Evolutionary conservation across 2,329 filamentous ascomycete species (phyloP).

Genomic region (Periglandula ipomoeae): DNA sequence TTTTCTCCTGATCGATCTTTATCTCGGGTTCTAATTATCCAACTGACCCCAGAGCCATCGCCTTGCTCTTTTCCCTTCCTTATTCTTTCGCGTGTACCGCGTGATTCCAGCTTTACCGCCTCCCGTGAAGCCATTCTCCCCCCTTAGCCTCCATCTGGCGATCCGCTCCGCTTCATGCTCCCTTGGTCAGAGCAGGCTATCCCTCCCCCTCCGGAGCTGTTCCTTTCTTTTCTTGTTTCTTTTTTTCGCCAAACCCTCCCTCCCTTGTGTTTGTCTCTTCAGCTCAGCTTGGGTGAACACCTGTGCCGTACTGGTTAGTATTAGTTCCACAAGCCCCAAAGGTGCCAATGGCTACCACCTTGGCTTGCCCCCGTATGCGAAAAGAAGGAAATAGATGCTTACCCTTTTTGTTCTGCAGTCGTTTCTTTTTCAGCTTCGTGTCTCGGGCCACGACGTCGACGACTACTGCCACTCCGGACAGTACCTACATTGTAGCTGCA

Average conservation of each 20-base stretch:
- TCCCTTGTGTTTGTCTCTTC: constrained; percentile 1
- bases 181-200: background rate
- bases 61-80: background rate
- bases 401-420: background rate
- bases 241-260: background rate
- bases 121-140: background rate
- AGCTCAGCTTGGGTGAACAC: constrained; percentile 1
- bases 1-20: background rate
- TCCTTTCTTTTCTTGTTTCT: background rate
- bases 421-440: constrained; percentile 6
- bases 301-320: background rate
- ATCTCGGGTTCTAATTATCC: background rate
- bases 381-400: background rate
- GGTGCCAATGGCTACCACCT: background rate
- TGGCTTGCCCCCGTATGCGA: background rate
- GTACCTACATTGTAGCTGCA: background rate
- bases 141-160: background rate
- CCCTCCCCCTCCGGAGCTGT: background rate
- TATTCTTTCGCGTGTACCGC: background rate
- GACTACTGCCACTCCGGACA: constrained; percentile 2
- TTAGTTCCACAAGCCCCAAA: background rate
- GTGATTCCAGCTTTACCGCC: background rate
- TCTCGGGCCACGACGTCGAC: constrained; percentile 6
- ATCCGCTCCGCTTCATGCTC: background rate
- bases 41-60: too few species aligned